Conservation (phyloP, 306 rosid species). For the Senna tora region DNA sequence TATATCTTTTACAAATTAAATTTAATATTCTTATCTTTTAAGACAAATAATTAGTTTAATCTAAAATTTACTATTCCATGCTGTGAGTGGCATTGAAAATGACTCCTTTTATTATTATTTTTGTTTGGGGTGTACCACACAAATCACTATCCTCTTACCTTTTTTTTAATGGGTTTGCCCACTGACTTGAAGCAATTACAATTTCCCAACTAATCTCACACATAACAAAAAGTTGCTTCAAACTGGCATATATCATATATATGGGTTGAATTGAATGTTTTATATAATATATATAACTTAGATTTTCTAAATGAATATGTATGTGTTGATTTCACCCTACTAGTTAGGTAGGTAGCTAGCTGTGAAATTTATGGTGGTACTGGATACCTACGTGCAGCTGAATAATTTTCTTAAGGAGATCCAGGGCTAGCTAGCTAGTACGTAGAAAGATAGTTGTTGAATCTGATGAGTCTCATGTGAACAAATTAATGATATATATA, state of each 20-base stretch:
- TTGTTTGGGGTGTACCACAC: neutral
- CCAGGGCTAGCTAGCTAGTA: too few species aligned
- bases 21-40: too few species aligned
- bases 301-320: neutral
- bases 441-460: too few species aligned
- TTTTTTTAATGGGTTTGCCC: neutral
- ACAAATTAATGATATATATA: too few species aligned
- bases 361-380: too few species aligned
- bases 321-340: neutral
- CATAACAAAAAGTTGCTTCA: neutral
- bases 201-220: neutral
- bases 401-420: too few species aligned
- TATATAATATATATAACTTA: neutral
- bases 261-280: neutral
- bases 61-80: neutral
- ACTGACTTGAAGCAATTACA: neutral
- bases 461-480: too few species aligned
- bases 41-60: too few species aligned
- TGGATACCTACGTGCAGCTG: too few species aligned
- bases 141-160: neutral
- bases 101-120: neutral
- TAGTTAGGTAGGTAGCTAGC: too few species aligned
- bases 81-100: neutral
- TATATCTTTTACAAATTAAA: too few species aligned
- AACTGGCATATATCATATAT: neutral